Conservation (phyloP, 345 rosid species). For the Citrus mangshanensis region DNA sequence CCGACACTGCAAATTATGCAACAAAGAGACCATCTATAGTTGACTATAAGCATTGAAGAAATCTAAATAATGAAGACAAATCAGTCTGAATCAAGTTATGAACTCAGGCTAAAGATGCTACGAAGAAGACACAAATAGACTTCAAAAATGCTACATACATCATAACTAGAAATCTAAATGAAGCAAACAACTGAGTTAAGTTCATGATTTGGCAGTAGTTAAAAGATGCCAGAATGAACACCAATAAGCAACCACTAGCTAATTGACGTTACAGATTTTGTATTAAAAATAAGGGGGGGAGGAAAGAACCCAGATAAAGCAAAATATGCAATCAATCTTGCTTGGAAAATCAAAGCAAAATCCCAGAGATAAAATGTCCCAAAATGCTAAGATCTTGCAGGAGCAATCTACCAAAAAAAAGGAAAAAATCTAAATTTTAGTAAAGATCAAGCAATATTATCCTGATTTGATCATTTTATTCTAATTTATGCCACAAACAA, state of each 20-base stretch:
- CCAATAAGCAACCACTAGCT: background rate
- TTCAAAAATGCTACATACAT: background rate
- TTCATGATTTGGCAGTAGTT: background rate
- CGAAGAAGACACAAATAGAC: background rate
- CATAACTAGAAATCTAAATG: background rate
- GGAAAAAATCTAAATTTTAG: background rate
- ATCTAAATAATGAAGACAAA: background rate
- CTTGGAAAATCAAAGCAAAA: background rate
- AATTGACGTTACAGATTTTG: background rate
- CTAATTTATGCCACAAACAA: background rate
- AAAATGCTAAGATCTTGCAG: background rate
- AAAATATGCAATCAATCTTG: background rate
- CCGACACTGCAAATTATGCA: slow-evolving; percentile 10
- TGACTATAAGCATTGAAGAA: background rate
- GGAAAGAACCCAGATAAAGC: background rate
- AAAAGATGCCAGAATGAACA: background rate
- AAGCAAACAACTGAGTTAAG: background rate
- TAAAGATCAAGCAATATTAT: background rate
- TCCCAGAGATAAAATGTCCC: background rate
- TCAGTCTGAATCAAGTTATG: background rate
- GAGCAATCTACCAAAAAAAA: background rate
- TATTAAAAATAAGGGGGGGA: background rate
- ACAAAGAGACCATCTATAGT: background rate
- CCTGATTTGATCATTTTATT: background rate
- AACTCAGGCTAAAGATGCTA: too few relatives aligned